Percentiles rank a stretch among this genome's conserved stretches.
Conservation (phyloP, 78 protist genomes). For the Dictyostelium intermedium region DNA sequence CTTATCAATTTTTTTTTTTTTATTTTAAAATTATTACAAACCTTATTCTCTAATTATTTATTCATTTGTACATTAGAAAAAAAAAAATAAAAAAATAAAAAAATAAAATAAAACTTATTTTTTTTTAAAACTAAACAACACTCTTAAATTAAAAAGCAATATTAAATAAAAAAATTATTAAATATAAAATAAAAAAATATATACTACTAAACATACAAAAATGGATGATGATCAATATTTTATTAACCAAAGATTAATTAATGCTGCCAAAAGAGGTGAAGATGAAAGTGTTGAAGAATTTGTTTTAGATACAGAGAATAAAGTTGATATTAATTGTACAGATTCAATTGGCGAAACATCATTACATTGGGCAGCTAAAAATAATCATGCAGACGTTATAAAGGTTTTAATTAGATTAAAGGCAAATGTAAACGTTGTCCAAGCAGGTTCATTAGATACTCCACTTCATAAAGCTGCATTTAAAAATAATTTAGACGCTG, state of each 20-base stretch:
- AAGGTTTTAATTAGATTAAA: constrained; percentile 26
- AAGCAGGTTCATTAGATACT: constrained; percentile 3
- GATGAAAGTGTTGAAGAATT: constrained; percentile 48
- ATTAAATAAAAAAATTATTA: not conserved
- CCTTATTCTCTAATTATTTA: no score
- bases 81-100: not conserved
- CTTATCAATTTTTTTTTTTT: not conserved
- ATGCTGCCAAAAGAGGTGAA: constrained; percentile 78
- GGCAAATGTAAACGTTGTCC: constrained; percentile 27
- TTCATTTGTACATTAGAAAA: not conserved
- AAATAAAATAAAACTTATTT: no score
- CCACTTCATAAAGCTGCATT: constrained; percentile 60
- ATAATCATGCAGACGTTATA: constrained; percentile 44
- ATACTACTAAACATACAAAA: not conserved
- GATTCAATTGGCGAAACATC: constrained; percentile 54
- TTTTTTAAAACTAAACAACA: not conserved
- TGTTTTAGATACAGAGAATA: constrained; percentile 27
- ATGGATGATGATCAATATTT: constrained; percentile 56
- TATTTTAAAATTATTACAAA: not conserved
- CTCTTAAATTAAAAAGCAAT: not conserved
- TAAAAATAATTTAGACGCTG: constrained; percentile 36
- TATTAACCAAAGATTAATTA: constrained; percentile 50
- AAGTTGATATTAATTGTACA: constrained; percentile 45
- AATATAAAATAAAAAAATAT: not conserved
- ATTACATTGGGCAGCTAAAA: constrained; percentile 58